Evolutionary conservation across 768 basidiomycete species (phyloP).

Genomic region (Fibroporia radiculosa): DNA sequence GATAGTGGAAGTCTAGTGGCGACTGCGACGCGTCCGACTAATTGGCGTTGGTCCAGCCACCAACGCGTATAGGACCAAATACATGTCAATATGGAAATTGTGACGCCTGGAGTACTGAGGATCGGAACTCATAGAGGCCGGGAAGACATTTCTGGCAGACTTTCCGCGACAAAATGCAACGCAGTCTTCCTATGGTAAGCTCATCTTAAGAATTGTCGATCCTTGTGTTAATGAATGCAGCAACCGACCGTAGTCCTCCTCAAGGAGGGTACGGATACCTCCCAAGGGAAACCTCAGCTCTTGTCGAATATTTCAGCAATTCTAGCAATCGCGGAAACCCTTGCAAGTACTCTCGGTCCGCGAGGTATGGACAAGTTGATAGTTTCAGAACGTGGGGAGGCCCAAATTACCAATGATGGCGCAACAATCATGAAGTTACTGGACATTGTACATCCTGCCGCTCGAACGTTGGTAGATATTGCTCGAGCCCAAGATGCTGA

Average conservation of each 20-base stretch:
- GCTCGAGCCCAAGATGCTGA: slow-evolving; percentile 98
- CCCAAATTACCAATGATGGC: slow-evolving; percentile 99
- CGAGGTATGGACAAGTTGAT: slow-evolving; percentile 99
- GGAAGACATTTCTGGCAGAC: background rate
- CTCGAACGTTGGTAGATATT: slow-evolving; percentile 96
- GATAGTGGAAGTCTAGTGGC: background rate
- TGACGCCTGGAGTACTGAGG: background rate
- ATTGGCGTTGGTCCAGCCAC: slow-evolving; percentile 14
- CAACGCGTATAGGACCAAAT: slow-evolving; percentile 18
- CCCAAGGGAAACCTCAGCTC: slow-evolving; percentile 87
- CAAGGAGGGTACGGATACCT: slow-evolving; percentile 92
- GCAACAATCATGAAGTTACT: slow-evolving; percentile 96
- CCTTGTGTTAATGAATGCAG: slow-evolving; percentile 30
- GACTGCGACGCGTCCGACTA: slow-evolving; percentile 6
- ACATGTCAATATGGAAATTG: slow-evolving; percentile 9
- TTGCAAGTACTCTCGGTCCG: slow-evolving; percentile 93
- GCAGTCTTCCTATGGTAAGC: slow-evolving; percentile 69
- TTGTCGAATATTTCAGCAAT: slow-evolving; percentile 96
- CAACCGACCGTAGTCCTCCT: slow-evolving; percentile 98
- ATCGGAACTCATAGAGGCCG: no score
- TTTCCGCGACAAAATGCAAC: slow-evolving; percentile 64
- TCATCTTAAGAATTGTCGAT: background rate
- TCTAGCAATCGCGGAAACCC: slow-evolving; percentile 85
- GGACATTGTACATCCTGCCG: slow-evolving; percentile 97
- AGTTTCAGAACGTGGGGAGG: slow-evolving; percentile 87